Evolutionary conservation across 1,139 yeast species (phyloP).

Genomic region (Sugiyamaella pinicola): DNA sequence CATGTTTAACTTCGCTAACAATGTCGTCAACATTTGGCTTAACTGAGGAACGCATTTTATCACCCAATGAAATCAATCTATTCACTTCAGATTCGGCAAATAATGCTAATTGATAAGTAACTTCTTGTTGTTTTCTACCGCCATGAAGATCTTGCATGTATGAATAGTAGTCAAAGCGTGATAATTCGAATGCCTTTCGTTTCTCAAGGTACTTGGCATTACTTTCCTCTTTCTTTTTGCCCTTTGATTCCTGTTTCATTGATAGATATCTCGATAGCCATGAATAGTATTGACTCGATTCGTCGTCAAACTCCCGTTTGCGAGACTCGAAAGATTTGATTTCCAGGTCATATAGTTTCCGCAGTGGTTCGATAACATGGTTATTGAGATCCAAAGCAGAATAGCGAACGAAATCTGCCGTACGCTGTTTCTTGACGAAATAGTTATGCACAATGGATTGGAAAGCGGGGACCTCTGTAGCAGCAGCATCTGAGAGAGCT

Average conservation of each 20-base stretch:
- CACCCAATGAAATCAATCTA: conserved; percentile 34
- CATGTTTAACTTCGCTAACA: conserved; percentile 42
- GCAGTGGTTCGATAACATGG: conserved; percentile 46
- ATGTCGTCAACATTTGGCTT: conserved; percentile 41
- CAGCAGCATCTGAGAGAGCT: conserved; percentile 39
- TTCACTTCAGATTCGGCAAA: conserved; percentile 43
- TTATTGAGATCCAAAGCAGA: conserved; percentile 36
- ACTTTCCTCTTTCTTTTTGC: conserved; percentile 46
- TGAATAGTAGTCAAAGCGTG: conserved; percentile 71
- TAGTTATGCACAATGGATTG: conserved; percentile 40
- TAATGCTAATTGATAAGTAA: conserved; percentile 44
- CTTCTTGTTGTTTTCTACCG: conserved; percentile 48
- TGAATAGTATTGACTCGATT: conserved; percentile 70
- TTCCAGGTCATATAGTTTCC: conserved; percentile 46
- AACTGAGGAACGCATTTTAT: conserved; percentile 31
- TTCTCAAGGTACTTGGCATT: conserved; percentile 64
- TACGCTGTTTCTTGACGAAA: conserved; percentile 32
- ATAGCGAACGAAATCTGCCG: conserved; percentile 29
- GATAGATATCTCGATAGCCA: conserved; percentile 72
- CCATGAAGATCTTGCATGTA: conserved; percentile 63
- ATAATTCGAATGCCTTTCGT: conserved; percentile 63
- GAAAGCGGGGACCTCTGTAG: conserved; percentile 41
- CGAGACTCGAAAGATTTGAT: conserved; percentile 46
- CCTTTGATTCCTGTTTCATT: conserved; percentile 55
- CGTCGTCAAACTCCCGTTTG: conserved; percentile 66